Base-by-base conservation (phyloP, 176 grass and related monocot species). In the Stipa capillata region DNA sequence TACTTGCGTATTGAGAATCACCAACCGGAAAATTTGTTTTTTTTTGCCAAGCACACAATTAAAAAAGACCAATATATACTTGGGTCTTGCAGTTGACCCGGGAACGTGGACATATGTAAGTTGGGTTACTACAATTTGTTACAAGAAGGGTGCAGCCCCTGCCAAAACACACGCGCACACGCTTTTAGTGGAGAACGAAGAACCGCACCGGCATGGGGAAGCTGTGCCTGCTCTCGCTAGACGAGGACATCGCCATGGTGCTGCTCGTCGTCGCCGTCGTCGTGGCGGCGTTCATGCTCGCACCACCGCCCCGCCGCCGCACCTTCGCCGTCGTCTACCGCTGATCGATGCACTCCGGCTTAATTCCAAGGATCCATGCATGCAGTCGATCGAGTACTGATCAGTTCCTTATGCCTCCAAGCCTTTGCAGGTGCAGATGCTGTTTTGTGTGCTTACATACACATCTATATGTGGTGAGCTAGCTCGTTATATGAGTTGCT, bases 221-320 rank as follows among this genome's bases (percentile, higher is more conserved):
- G 87, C 0, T 70, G 8, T 89, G 87, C 76, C 53, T 89, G 43
- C 8, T 89, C 40, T 14, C 13, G 23, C 51, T 85, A 49, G 76
- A 89, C 62, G 82, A 84, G 69, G 4, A 70, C 61, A 23, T 69
- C 43, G 43, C 50, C 82, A 45, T 28, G 5, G 69, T 17, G 40
- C 0, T 84, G 25, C 11, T 45, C 62, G 10, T 89, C 52, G 35
- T 76, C 82, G 61, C 61, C 82, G 35, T 54, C 52, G 42, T 13
- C 43, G 76, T 53, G 27, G 0, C 31, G 61, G 2, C 1, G 43
- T 8, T 76, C 34, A 11, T 78, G 8, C 1, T 70, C 72, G 35
- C 11, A 57, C 60, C 60, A 10, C 74, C 50, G 34, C 13, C 60
- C 9, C 72, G 69, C 69, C 81, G 86, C 39, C 56, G 73, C 15